Evolutionary conservation across 208 protist species (phyloP).

Genomic region (Trypanosoma avium): DNA sequence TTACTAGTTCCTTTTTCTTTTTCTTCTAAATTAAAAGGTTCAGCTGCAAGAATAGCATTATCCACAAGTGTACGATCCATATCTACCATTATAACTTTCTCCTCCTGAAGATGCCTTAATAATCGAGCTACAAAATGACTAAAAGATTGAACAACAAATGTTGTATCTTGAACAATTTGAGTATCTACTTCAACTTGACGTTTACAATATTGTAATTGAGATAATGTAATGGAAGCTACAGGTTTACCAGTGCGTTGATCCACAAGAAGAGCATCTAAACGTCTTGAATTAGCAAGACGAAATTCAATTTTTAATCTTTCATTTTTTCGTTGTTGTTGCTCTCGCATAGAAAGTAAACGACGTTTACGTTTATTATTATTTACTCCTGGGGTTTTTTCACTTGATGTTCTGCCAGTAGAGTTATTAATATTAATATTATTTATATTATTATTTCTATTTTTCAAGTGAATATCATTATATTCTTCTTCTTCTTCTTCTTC

Average conservation of each 20-base stretch:
- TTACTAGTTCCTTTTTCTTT: neutral
- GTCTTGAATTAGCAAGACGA: slow-evolving; percentile 48
- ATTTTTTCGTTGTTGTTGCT: slow-evolving; percentile 50
- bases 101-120: slow-evolving; percentile 53
- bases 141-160: slow-evolving; percentile 53
- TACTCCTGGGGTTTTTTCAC: neutral
- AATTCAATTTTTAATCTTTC: slow-evolving; percentile 75
- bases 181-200: neutral
- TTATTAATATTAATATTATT: no score
- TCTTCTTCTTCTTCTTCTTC: neutral
- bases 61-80: slow-evolving; percentile 87
- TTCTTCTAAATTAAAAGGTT: neutral
- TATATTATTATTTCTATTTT: no score
- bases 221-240: slow-evolving; percentile 52
- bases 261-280: slow-evolving; percentile 69
- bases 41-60: slow-evolving; percentile 52
- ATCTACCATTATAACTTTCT: slow-evolving; percentile 73
- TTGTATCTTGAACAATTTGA: slow-evolving; percentile 33
- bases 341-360: slow-evolving; percentile 29
- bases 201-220: neutral
- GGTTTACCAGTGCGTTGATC: slow-evolving; percentile 46
- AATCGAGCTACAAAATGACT: slow-evolving; percentile 61
- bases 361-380: slow-evolving; percentile 1
- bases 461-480: neutral
- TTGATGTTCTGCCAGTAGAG: no score